A percentile compares a stretch with the other conserved stretches of the same genome.
Evolutionary conservation across 306 rosid species (phyloP).

Genomic region (Inga laurina): DNA sequence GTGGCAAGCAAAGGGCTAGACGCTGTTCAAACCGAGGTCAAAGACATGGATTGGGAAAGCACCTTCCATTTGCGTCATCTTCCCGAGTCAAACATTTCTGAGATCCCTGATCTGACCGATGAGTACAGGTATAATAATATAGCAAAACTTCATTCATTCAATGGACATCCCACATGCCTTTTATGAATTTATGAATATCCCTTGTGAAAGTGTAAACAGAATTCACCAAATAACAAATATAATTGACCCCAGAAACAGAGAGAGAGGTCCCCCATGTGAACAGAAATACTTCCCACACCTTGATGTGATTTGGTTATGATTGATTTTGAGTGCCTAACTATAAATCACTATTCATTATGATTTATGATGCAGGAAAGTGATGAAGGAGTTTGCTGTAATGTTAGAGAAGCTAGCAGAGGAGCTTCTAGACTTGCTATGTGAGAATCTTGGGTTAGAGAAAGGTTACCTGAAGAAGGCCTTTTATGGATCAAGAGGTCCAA

Average conservation of each 20-base stretch:
- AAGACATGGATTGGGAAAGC: conserved; percentile 72
- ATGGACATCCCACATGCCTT: not conserved
- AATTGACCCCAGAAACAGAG: not conserved
- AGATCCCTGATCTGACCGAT: conserved; percentile 59
- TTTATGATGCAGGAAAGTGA: conserved; percentile 40
- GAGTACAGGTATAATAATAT: conserved; percentile 44
- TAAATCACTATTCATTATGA: not conserved
- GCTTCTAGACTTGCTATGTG: conserved; percentile 3
- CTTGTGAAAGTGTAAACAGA: not conserved
- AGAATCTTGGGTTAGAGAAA: not conserved
- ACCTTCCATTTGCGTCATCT: conserved; percentile 68
- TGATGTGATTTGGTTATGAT: not conserved
- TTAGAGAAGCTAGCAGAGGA: conserved; percentile 57
- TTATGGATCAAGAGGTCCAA: not conserved
- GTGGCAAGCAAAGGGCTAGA: conserved; percentile 57
- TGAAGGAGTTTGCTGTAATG: conserved; percentile 63
- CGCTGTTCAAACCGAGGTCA: conserved; percentile 54
- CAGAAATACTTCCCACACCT: not conserved
- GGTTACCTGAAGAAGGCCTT: conserved; percentile 13
- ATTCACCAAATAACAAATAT: not conserved
- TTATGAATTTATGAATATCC: not conserved
- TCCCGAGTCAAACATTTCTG: conserved; percentile 56
- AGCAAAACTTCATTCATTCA: too few relatives aligned
- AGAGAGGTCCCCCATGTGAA: not conserved
- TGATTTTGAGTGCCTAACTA: not conserved